A percentile compares a stretch with the other conserved stretches of the same genome.
phyloP scores from a whole-genome alignment of 352 stramenopile species.

The Phytophthora idaei region DNA sequence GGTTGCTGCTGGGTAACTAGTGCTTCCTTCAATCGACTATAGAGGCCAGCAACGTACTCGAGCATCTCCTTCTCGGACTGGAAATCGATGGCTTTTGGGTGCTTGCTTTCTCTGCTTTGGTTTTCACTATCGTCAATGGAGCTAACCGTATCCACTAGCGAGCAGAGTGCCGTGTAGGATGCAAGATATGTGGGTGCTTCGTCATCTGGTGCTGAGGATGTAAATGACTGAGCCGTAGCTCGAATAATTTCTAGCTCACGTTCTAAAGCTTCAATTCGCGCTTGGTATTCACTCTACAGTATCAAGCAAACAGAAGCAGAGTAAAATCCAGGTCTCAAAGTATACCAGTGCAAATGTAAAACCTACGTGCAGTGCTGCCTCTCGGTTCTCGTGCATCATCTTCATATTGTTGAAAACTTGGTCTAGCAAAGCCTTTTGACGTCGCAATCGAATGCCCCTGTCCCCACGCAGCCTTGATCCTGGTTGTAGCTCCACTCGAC shows the following conservation, averaged over 20 bases:
- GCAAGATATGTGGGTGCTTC: slow-evolving; percentile 21
- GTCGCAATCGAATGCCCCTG: slow-evolving; percentile 17
- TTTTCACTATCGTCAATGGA: neutral
- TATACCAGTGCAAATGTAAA: neutral
- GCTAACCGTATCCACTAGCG: slow-evolving; percentile 39
- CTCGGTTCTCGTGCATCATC: slow-evolving; percentile 54
- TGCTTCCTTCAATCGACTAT: slow-evolving; percentile 35
- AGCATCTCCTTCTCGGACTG: slow-evolving; percentile 30
- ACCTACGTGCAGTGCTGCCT: slow-evolving; percentile 52
- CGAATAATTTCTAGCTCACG: slow-evolving; percentile 30
- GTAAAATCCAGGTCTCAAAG: too few relatives aligned
- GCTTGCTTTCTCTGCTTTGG: slow-evolving; percentile 6
- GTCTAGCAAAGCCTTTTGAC: slow-evolving; percentile 37
- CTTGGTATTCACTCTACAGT: slow-evolving; percentile 46
- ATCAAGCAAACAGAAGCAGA: neutral
- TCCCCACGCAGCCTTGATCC: slow-evolving; percentile 14
- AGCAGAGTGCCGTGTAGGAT: slow-evolving; percentile 56
- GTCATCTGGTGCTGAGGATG: slow-evolving; percentile 3
- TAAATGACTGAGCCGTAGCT: neutral
- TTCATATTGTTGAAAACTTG: slow-evolving; percentile 59
- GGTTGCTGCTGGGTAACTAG: slow-evolving; percentile 4
- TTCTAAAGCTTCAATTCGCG: slow-evolving; percentile 43
- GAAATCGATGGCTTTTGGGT: slow-evolving; percentile 41
- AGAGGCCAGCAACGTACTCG: slow-evolving; percentile 47
- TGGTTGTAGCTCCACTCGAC: slow-evolving; percentile 55